Evolutionary conservation across 2,329 filamentous ascomycete genomes (phyloP).

Genomic region (Exserohilum turcica): DNA sequence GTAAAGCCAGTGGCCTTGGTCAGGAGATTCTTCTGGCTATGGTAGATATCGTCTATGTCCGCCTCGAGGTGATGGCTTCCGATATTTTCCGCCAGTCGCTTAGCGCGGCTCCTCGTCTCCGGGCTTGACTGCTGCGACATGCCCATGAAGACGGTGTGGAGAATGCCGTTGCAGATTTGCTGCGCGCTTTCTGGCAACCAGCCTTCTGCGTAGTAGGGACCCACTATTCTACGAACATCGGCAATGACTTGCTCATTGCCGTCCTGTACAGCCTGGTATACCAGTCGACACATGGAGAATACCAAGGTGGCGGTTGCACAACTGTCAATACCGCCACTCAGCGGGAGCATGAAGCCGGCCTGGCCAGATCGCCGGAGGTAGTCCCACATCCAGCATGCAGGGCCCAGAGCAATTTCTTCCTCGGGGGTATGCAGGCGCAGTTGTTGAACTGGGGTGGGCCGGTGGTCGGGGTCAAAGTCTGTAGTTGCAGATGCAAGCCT

Average conservation of each 20-base stretch:
- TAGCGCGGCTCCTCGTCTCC: conserved; percentile 70
- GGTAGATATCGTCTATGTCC: conserved; percentile 62
- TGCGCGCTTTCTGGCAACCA: conserved; percentile 63
- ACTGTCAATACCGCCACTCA: conserved; percentile 66
- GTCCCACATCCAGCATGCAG: conserved; percentile 71
- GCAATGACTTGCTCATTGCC: conserved; percentile 61
- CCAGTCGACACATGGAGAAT: conserved; percentile 60
- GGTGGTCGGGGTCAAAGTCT: conserved; percentile 53
- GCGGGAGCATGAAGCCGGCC: conserved; percentile 62
- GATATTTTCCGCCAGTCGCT: conserved; percentile 64
- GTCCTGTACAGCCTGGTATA: conserved; percentile 58
- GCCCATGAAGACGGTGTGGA: conserved; percentile 55
- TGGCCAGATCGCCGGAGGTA: conserved; percentile 60
- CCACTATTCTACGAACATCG: conserved; percentile 59
- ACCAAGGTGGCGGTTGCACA: conserved; percentile 45
- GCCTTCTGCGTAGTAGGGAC: conserved; percentile 52
- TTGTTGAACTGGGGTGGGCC: conserved; percentile 51
- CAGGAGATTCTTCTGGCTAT: conserved; percentile 65
- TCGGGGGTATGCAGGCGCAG: conserved; percentile 54
- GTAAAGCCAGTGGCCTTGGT: conserved; percentile 64
- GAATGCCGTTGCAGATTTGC: conserved; percentile 64
- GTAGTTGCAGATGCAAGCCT: conserved; percentile 50
- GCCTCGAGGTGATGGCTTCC: conserved; percentile 71
- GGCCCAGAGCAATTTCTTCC: conserved; percentile 66
- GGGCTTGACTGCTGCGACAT: conserved; percentile 56